Evolutionary conservation across 2,329 filamentous ascomycete genomes (phyloP).

Genomic region (Paecilomyces fulvus): DNA sequence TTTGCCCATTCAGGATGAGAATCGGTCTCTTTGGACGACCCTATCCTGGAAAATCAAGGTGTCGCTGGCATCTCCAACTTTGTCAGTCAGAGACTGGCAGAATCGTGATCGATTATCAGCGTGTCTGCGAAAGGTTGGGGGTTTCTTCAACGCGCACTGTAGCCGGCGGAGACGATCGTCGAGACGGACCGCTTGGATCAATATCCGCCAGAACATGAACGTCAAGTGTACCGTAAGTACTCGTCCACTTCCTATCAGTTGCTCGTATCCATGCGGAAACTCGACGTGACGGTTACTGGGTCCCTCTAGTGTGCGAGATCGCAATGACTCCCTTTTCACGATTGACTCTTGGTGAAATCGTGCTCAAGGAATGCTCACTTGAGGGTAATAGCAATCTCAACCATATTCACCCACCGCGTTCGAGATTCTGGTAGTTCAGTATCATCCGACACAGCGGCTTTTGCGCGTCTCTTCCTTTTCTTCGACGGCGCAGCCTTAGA

Average conservation of each 20-base stretch:
- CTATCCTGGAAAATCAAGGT: background rate
- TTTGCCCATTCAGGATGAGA: background rate
- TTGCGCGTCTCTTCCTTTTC: constrained; percentile 20
- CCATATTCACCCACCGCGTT: constrained; percentile 39
- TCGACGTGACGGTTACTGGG: background rate
- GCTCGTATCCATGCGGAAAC: background rate
- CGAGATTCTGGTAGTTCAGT: constrained; percentile 35
- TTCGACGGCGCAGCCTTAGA: constrained; percentile 10
- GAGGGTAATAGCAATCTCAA: constrained; percentile 36
- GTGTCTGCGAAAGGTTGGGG: background rate
- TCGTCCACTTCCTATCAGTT: background rate
- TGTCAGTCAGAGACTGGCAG: background rate
- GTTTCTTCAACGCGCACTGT: background rate
- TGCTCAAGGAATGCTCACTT: constrained; percentile 17
- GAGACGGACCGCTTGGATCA: background rate
- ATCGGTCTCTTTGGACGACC: background rate
- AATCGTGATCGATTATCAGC: background rate
- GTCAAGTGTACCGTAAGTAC: background rate
- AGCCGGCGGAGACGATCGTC: background rate
- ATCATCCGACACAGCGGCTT: constrained; percentile 15
- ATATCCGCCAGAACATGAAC: background rate
- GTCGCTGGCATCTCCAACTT: background rate
- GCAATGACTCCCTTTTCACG: too few species aligned
- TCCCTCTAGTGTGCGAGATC: background rate
- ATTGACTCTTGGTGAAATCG: background rate